Evolutionary conservation across 805 yeast genomes (phyloP).

Genomic region (Clavispora vitiphila): DNA sequence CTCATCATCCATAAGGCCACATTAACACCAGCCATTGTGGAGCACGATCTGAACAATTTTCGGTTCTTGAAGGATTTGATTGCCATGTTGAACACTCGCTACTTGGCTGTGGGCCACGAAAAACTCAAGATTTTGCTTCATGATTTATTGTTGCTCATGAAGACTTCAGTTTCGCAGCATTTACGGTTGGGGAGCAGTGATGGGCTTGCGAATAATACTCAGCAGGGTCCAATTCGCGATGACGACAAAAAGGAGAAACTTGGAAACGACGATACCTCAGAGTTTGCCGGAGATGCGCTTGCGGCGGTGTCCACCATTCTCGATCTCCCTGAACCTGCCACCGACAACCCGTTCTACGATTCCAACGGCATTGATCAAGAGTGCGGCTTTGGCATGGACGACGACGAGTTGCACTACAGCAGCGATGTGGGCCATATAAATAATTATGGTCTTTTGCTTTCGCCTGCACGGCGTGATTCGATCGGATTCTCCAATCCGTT

Average conservation of each 20-base stretch:
- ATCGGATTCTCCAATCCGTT: slow-evolving; percentile 8
- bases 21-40: slow-evolving; percentile 39
- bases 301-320: slow-evolving; percentile 17
- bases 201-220: slow-evolving; percentile 4
- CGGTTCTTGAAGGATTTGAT: slow-evolving; percentile 45
- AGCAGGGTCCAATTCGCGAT: neutral
- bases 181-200: slow-evolving; percentile 6
- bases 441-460: slow-evolving; percentile 21
- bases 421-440: slow-evolving; percentile 32
- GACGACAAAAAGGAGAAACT: neutral
- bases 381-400: slow-evolving; percentile 19
- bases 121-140: slow-evolving; percentile 53
- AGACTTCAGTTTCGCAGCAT: slow-evolving; percentile 27
- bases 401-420: slow-evolving; percentile 25
- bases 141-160: slow-evolving; percentile 54
- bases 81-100: slow-evolving; percentile 39
- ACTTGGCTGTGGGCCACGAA: slow-evolving; percentile 33
- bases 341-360: slow-evolving; percentile 16
- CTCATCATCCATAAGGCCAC: slow-evolving; percentile 54
- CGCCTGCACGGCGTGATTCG: slow-evolving; percentile 9
- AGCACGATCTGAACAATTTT: slow-evolving; percentile 39
- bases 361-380: slow-evolving; percentile 8
- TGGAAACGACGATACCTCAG: neutral
- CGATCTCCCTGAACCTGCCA: slow-evolving; percentile 26
- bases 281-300: neutral